A percentile compares a stretch with the other conserved stretches of the same genome.
phyloP scores from a whole-genome alignment of 2,329 filamentous ascomycete species.

The Arthrobotrys sinensis region DNA sequence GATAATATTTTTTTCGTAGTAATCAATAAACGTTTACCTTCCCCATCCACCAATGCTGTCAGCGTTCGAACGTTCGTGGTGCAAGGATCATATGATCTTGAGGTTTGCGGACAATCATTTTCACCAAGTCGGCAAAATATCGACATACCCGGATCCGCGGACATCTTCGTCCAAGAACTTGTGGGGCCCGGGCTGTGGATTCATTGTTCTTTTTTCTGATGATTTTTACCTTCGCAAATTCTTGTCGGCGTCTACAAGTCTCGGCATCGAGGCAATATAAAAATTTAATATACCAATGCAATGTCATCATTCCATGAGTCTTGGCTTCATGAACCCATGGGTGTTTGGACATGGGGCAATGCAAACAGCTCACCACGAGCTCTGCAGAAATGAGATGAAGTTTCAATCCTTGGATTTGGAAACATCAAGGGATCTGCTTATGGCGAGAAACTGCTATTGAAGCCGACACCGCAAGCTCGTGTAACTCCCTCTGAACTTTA shows the following conservation, averaged over 20 bases:
- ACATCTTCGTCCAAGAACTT: not conserved
- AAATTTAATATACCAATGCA: slow-evolving; percentile 10
- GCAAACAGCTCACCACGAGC: not conserved
- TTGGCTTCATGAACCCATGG: not conserved
- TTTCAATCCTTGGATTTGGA: not conserved
- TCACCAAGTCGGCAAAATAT: not conserved
- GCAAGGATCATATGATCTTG: not conserved
- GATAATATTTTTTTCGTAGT: not conserved
- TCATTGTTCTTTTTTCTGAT: not conserved
- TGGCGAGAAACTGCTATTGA: not conserved
- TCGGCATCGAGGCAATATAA: not conserved
- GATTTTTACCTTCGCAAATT: not conserved
- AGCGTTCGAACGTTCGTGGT: not conserved
- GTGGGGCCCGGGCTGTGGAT: not conserved
- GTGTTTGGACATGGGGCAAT: not conserved
- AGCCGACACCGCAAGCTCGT: not conserved
- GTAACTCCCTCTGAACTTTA: not conserved
- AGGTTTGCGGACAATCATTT: not conserved
- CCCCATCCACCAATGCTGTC: not conserved
- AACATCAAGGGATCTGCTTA: not conserved
- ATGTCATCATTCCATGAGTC: not conserved
- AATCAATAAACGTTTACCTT: not conserved
- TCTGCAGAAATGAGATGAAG: not conserved
- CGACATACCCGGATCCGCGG: not conserved
- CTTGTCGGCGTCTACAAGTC: not conserved